These are phyloP conservation scores for Xylaria scruposa DNA, from an alignment of 495 filamentous ascomycete species.

Conservation along the genomic window DNA sequence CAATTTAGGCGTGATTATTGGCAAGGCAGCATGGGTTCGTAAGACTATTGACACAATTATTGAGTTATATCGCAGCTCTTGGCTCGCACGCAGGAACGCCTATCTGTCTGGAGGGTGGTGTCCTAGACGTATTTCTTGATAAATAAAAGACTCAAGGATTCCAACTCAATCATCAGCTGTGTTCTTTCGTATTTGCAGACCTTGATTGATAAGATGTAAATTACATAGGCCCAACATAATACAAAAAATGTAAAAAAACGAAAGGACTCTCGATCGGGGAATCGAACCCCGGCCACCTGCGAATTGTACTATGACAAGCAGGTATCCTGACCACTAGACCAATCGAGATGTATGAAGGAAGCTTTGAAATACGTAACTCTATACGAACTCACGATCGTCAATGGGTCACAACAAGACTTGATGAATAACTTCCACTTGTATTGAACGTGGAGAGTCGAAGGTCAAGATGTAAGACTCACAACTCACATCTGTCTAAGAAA, in stretches of 20 bases:
- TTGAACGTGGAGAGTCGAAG: too few species aligned
- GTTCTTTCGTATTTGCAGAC: background rate
- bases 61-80: background rate
- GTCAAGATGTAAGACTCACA: too few species aligned
- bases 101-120: background rate
- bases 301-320: constrained; percentile 42
- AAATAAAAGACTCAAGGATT: background rate
- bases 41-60: constrained; percentile 14
- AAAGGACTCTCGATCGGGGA: constrained; percentile 47
- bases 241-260: constrained; percentile 16
- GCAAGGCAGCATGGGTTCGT: background rate
- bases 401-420: too few species aligned
- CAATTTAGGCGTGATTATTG: constrained; percentile 5
- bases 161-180: background rate
- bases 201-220: too few species aligned
- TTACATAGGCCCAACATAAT: too few species aligned
- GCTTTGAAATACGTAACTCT: too few species aligned
- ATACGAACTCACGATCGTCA: too few species aligned
- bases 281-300: constrained; percentile 52
- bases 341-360: constrained; percentile 34
- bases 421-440: too few species aligned
- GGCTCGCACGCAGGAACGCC: background rate
- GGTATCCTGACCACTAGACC: constrained; percentile 50
- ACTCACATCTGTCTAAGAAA: too few species aligned
- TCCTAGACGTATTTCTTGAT: background rate